phyloP scores from a whole-genome alignment of 805 yeast genomes.

The Torulaspora franciscae region DNA sequence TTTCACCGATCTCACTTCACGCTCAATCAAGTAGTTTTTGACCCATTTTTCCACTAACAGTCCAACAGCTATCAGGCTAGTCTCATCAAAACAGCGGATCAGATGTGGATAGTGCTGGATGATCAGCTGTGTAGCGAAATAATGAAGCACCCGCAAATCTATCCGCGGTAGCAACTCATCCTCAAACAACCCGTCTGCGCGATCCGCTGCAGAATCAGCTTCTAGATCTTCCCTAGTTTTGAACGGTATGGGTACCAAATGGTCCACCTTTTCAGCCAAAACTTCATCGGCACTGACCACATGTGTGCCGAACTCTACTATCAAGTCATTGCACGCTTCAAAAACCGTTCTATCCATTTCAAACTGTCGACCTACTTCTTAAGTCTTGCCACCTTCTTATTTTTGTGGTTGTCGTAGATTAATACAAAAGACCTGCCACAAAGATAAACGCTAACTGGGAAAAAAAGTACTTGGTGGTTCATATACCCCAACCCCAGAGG shows the following conservation, averaged over 20 bases:
- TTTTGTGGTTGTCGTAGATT: neutral
- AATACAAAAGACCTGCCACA: neutral
- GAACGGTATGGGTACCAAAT: conserved; percentile 33
- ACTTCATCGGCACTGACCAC: conserved; percentile 34
- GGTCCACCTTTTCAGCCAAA: conserved; percentile 25
- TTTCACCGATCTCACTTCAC: conserved; percentile 3
- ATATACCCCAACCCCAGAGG: conserved; percentile 5
- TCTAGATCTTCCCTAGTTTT: conserved; percentile 30
- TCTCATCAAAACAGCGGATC: conserved; percentile 34
- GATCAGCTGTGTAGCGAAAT: conserved; percentile 34
- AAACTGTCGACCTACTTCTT: neutral
- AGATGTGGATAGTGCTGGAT: conserved; percentile 31
- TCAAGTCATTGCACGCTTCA: conserved; percentile 31
- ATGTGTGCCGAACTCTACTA: conserved; percentile 25
- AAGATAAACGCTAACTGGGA: too few species aligned
- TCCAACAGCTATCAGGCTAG: conserved; percentile 37
- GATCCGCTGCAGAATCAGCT: conserved; percentile 20
- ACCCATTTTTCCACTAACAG: conserved; percentile 38
- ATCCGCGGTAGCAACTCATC: conserved; percentile 30
- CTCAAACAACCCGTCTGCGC: conserved; percentile 24
- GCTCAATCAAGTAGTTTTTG: conserved; percentile 25
- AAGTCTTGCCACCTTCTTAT: neutral
- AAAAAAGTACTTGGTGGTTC: conserved; percentile 7
- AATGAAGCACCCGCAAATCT: conserved; percentile 37
- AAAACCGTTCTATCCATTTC: conserved; percentile 30